A percentile compares a stretch with the other conserved stretches of the same genome.
phyloP scores from a whole-genome alignment of 768 basidiomycete genomes.

The Phlebiopsis gigantea region DNA sequence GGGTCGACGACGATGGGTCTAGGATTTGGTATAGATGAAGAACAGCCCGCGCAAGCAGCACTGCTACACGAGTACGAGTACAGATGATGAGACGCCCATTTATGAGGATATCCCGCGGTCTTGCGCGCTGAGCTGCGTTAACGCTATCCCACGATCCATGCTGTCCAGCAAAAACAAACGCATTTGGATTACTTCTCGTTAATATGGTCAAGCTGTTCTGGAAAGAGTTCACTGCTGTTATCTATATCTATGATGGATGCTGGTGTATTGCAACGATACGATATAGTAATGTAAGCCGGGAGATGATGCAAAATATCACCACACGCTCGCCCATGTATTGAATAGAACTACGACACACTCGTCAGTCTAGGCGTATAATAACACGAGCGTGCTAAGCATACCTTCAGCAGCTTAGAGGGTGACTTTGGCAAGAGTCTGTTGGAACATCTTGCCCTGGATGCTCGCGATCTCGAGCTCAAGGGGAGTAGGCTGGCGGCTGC shows the following conservation, averaged over 20 bases:
- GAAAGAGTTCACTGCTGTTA: too few species aligned
- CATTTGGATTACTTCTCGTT: too few species aligned
- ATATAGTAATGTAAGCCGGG: too few species aligned
- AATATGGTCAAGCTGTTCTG: too few species aligned
- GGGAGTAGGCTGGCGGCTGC: slow-evolving; percentile 39
- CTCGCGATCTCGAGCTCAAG: slow-evolving; percentile 10
- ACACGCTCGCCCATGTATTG: too few species aligned
- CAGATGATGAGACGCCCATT: neutral
- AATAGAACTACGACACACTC: too few species aligned
- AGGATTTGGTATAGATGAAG: neutral
- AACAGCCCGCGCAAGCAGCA: neutral
- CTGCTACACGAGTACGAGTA: neutral
- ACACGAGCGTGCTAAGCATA: too few species aligned
- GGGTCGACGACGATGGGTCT: neutral
- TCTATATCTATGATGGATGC: too few species aligned
- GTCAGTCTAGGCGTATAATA: too few species aligned
- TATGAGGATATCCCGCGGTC: neutral
- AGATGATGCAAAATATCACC: too few species aligned
- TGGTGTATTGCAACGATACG: too few species aligned
- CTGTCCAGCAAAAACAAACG: neutral
- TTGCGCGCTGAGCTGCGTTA: too few species aligned
- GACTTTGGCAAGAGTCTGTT: slow-evolving; percentile 2
- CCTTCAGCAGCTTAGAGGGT: slow-evolving; percentile 7
- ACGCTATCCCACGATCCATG: neutral
- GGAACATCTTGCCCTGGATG: slow-evolving; percentile 12